Evolutionary conservation across 2,329 filamentous ascomycete species (phyloP).

Genomic region (Neonectria punicea): DNA sequence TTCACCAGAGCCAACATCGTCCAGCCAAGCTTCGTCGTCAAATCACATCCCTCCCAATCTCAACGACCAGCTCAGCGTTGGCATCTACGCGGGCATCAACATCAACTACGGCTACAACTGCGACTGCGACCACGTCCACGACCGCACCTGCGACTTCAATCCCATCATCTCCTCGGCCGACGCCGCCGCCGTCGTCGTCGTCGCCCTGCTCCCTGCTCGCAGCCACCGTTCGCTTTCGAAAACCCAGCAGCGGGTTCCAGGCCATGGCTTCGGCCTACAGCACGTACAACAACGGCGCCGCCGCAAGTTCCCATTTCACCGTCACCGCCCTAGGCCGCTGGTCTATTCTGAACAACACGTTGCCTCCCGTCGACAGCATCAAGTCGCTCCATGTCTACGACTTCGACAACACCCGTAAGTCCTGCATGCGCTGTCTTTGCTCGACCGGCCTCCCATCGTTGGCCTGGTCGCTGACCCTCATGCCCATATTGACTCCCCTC

Average conservation of each 20-base stretch:
- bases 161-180: too few species aligned
- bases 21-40: not conserved
- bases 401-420: conserved; percentile 92
- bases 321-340: conserved; percentile 83
- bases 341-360: conserved; percentile 79
- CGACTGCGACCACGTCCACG: not conserved
- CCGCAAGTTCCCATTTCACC: conserved; percentile 58
- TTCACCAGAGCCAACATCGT: conserved; percentile 8
- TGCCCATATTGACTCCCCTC: conserved; percentile 2
- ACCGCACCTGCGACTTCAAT: not conserved
- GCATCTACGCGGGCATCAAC: conserved; percentile 25
- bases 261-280: conserved; percentile 55
- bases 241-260: conserved; percentile 39
- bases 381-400: conserved; percentile 92
- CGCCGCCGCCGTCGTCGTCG: not conserved
- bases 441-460: not conserved
- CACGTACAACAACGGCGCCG: conserved; percentile 50
- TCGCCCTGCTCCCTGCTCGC: conserved; percentile 35
- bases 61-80: conserved; percentile 21
- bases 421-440: not conserved
- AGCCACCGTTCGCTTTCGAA: conserved; percentile 36
- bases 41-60: conserved; percentile 19
- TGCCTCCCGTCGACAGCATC: conserved; percentile 78
- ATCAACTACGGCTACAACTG: not conserved
- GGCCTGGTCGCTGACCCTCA: not conserved